These are phyloP conservation scores for Debaryomyces castellii DNA, from an alignment of 805 yeast species.

Conservation along the genomic window DNA sequence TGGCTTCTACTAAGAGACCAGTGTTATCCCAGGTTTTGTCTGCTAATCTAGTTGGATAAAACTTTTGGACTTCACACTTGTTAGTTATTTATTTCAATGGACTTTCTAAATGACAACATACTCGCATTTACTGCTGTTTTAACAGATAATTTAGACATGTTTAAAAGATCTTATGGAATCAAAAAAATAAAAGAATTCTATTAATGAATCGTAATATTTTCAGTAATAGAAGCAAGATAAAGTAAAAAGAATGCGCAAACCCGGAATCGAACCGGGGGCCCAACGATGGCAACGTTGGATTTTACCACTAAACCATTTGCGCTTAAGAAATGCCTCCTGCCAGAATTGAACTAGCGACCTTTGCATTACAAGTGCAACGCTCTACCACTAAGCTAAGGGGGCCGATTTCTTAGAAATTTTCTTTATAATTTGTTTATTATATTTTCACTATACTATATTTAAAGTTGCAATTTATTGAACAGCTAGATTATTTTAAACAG, in stretches of 20 bases:
- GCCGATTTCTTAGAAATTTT: slow-evolving; percentile 35
- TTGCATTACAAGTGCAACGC: slow-evolving; percentile 99
- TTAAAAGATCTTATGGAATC: background rate
- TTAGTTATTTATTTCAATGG: background rate
- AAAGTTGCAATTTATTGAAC: too few species aligned
- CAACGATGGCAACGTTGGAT: slow-evolving; percentile 14
- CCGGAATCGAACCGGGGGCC: slow-evolving; percentile 15
- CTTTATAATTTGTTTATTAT: too few species aligned
- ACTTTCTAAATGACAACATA: slow-evolving; percentile 19
- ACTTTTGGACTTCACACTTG: slow-evolving; percentile 51
- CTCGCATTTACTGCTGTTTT: slow-evolving; percentile 38
- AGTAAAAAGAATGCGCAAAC: slow-evolving; percentile 11
- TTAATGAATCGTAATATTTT: too few species aligned
- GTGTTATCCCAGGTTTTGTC: slow-evolving; percentile 95
- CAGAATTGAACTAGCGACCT: slow-evolving; percentile 95
- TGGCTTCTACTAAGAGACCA: slow-evolving; percentile 79
- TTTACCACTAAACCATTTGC: slow-evolving; percentile 12
- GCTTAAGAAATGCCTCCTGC: slow-evolving; percentile 59
- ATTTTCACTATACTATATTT: too few species aligned
- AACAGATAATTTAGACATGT: slow-evolving; percentile 46
- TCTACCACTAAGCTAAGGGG: slow-evolving; percentile 99
- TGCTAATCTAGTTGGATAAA: slow-evolving; percentile 81
- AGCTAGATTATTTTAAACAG: too few species aligned
- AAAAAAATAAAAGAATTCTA: background rate
- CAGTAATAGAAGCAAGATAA: too few species aligned